Evolutionary conservation across 2,329 filamentous ascomycete genomes (phyloP), one percentile per base, ranked within the genome.

Genomic region (Didymosphaeria variabile): DNA sequence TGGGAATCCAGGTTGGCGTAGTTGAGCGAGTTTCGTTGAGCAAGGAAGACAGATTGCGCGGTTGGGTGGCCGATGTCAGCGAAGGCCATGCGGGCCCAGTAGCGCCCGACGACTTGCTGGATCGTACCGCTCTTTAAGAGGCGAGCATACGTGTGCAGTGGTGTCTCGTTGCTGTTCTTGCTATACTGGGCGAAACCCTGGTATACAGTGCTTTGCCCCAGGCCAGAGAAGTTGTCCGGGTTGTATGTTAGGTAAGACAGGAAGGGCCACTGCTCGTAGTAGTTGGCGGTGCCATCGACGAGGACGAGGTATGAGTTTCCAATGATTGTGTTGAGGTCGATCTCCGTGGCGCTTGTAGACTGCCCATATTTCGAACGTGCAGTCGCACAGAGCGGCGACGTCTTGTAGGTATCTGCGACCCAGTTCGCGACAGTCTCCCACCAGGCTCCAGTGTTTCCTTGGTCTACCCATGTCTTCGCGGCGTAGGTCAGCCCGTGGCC

Each of bases 51-150:
- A 1, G 77, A 69, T 23, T 79, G 79, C 0, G 80, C 80, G 6
- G 75, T 76, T 1, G 76, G 61, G 63, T 85, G 81, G 10, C 80
- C 82, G 29, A 85, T 83, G 47, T 85, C 83, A 19, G 80, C 81
- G 60, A 81, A 83, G 5, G 83, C 83, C 83, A 85, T 85, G 63
- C 80, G 79, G 1, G 83, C 83, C 83, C 83, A 85, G 72, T 85
- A 85, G 17, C 76, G 73, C 7, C 79, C 82, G 9, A 85, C 79
- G 21, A 85, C 73, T 7, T 72, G 74, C 19, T 80, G 79, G 17
- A 77, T 76, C 3, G 72, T 74, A 8, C 73, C 64, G 8, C 67
- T 73, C 5, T 66, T 65, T 2, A 77, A 75, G 0, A 85, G 70
- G 34, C 81, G 79, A 15, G 79, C 71, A 4, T 85, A 74, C 1